Base-by-base conservation (phyloP, 352 stramenopile species). In the Pythium biforme region DNA sequence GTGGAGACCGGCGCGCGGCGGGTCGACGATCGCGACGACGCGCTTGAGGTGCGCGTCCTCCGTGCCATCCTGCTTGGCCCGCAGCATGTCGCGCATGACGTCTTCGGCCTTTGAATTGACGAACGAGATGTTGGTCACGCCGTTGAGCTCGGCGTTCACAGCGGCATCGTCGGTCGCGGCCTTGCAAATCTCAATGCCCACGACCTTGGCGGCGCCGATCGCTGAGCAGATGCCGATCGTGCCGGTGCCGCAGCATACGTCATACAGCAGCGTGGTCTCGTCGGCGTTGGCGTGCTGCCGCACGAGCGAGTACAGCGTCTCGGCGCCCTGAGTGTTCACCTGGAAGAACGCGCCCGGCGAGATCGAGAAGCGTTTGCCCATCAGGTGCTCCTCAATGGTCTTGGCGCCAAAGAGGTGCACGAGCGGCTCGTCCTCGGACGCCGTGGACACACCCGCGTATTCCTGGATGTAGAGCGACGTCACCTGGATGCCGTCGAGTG, bases 211-310 rank as follows among this genome's bases (percentile, higher is more conserved):
- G 20, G 73, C 79, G 15, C 84, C 74, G 53, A 91, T 81, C 7
- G 96, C 90, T 68, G 96, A 89, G 50, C 84, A 96, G 60, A 99
- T 97, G 0, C 97, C 97, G 59, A 99, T 99, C 6, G 96, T 99
- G 34, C 97, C 97, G 17, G 97, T 99, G 20, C 97, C 97, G 69
- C 97, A 99, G 75, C 97, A 99, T 19, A 99, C 97, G 66, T 99
- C 97, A 58, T 99, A 97, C 4, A 99, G 72, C 34, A 98, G 62
- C 26, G 83, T 98, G 51, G 93, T 73, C 37, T 83, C 76, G 47
- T 91, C 73, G 20, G 76, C 76, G 19, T 77, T 74, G 58, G 90
- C 79, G 59, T 89, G 84, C 43, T 98, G 76, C 53, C 97, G 90
- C n/a, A 99, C 92, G 61, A 98, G 86, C 49, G 87, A 84, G 76